Percentiles rank a stretch among this genome's conserved stretches.
These are phyloP conservation scores for Pichia sp. DNA, from an alignment of 1,139 yeast species.

Conservation along the genomic window DNA sequence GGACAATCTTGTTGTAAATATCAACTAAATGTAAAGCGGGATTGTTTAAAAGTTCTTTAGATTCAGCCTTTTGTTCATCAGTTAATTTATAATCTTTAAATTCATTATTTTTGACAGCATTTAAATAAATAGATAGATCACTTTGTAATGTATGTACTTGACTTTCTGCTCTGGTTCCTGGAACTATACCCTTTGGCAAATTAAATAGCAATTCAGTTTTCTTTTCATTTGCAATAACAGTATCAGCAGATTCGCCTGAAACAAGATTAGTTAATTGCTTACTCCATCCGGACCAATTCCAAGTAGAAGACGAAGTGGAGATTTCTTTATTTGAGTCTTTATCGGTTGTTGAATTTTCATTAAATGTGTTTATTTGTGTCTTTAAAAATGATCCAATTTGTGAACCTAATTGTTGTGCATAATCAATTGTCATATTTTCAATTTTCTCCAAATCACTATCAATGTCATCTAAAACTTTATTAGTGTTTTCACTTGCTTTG, in stretches of 20 bases:
- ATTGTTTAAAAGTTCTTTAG: constrained; percentile 37
- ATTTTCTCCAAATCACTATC: constrained; percentile 64
- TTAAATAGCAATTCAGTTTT: constrained; percentile 40
- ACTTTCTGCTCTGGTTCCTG: constrained; percentile 51
- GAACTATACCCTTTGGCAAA: constrained; percentile 31
- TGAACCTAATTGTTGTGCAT: constrained; percentile 37
- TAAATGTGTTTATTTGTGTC: constrained; percentile 8
- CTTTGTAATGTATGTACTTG: constrained; percentile 48
- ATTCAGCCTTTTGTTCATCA: constrained; percentile 34
- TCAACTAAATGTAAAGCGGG: constrained; percentile 47
- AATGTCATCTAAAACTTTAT: constrained; percentile 53
- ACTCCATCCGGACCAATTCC: constrained; percentile 15
- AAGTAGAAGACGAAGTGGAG: constrained; percentile 15
- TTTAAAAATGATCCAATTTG: constrained; percentile 49
- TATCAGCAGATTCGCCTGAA: constrained; percentile 9
- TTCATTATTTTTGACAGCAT: constrained; percentile 18
- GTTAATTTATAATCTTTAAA: constrained; percentile 26
- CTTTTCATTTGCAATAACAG: constrained; percentile 18
- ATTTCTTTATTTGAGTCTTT: not conserved
- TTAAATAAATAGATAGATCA: constrained; percentile 39
- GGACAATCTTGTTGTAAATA: constrained; percentile 57
- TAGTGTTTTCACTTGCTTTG: constrained; percentile 42
- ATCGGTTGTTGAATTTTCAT: constrained; percentile 13
- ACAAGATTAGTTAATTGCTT: constrained; percentile 8
- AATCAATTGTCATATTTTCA: constrained; percentile 57